A percentile compares a stretch with the other conserved stretches of the same genome.
These are phyloP conservation scores for Termitomyces sp. DNA, from an alignment of 1,284 basidiomycete species.

Conservation along the genomic window DNA sequence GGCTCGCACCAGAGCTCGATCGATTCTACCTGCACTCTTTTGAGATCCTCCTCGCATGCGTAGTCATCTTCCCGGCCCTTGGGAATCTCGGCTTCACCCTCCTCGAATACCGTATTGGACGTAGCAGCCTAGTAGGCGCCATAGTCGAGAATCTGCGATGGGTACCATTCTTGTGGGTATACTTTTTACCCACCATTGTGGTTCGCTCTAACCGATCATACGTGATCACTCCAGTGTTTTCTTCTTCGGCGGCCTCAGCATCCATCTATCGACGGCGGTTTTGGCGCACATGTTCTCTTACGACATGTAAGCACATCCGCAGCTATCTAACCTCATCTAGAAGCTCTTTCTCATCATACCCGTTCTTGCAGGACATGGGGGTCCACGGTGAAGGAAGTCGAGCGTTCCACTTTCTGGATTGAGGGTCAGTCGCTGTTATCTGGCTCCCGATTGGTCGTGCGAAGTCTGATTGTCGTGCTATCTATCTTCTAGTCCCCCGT, in stretches of 20 bases:
- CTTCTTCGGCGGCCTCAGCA: constrained; percentile 79
- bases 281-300: constrained; percentile 74
- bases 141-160: constrained; percentile 67
- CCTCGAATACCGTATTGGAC: constrained; percentile 73
- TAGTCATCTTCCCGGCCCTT: constrained; percentile 69
- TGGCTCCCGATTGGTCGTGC: neutral
- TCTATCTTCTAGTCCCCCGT: constrained; percentile 45
- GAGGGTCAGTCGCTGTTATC: constrained; percentile 40
- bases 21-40: constrained; percentile 69
- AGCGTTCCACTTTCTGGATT: constrained; percentile 82
- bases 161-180: constrained; percentile 73
- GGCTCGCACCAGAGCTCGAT: constrained; percentile 58
- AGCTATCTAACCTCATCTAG: neutral
- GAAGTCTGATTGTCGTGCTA: constrained; percentile 4
- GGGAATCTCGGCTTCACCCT: constrained; percentile 75
- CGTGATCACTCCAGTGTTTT: constrained; percentile 50
- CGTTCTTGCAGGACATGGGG: constrained; percentile 59
- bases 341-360: constrained; percentile 22
- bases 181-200: neutral
- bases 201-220: neutral
- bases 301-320: constrained; percentile 32
- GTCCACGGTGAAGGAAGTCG: constrained; percentile 77
- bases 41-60: constrained; percentile 72
- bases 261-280: constrained; percentile 72
- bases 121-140: constrained; percentile 47